Evolutionary conservation across 108 stramenopile genomes (phyloP), one percentile per base, ranked within the genome.

Genomic region (Schizochytrium sp.): DNA sequence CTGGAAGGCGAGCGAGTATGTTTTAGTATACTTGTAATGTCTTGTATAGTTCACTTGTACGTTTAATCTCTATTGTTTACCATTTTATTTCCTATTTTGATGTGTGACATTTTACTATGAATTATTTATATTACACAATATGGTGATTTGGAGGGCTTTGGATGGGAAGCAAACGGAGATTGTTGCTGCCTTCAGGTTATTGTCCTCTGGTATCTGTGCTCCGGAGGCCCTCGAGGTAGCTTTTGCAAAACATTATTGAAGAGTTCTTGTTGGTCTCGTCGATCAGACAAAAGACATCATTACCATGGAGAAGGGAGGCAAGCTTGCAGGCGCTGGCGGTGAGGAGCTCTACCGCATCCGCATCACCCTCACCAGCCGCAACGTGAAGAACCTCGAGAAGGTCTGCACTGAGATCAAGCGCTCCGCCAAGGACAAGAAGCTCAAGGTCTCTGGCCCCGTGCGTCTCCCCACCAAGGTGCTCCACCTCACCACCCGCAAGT

Each of bases 381-480:
- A 99, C 89, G 99, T 99, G 64, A 93, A 96, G 92, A 97, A 97
- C 95, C 92, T 99, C 72, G 99, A 99, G 91, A 99, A 98, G 94
- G 96, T 99, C 45, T 99, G 99, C 94, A 95, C 97, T 41, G 97
- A 98, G 91, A 91, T 99, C 89, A 99, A 99, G 96, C 95, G 94
- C 92, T 93, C 94, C 61, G 97, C 98, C 72, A 88, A 97, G 46
- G 97, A 98, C 92, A 94, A 97, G 94, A 94, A 98, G 93, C 95
- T 99, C 72, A 96, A 95, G 64, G 98, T 98, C 56, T 93, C 93
- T 73, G 98, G 98, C 76, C 99, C 98, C 56, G 98, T 98, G 64
- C 97, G 99, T 92, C 94, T 99, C 72, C 99, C 99, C 72, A 99
- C 99, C 94, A 99, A 99, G 96, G 93, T 94, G 88, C 95, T 99